Evolutionary conservation across 1,284 basidiomycete genomes (phyloP).

Genomic region (Cryptococcus sp.): DNA sequence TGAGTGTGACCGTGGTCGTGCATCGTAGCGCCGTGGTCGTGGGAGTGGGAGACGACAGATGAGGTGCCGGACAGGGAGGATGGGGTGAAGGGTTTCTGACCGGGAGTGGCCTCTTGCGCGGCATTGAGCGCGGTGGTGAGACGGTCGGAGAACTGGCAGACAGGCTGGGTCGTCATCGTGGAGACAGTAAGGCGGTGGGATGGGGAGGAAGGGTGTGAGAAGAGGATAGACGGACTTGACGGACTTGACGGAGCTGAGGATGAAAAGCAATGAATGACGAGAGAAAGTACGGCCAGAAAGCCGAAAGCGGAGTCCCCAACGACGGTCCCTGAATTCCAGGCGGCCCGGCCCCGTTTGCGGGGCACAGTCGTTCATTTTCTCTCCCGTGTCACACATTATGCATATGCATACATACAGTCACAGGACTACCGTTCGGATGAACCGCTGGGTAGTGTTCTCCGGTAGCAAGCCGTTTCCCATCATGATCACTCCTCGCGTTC

Average conservation of each 20-base stretch:
- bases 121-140: conserved; percentile 32
- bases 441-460: no score
- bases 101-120: conserved; percentile 6
- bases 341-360: no score
- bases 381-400: no score
- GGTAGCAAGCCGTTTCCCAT: no score
- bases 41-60: conserved; percentile 17
- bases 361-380: no score
- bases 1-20: conserved; percentile 18
- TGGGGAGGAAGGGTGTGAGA: no score
- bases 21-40: conserved; percentile 21
- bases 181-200: background rate
- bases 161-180: conserved; percentile 14
- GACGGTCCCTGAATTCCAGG: background rate
- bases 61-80: conserved; percentile 2
- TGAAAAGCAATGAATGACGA: background rate
- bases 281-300: background rate
- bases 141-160: conserved; percentile 47
- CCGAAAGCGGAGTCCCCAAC: background rate
- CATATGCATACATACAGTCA: no score
- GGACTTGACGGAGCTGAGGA: background rate
- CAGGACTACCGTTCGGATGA: no score
- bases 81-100: conserved; percentile 3
- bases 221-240: no score
- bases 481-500: no score